Base-by-base conservation (phyloP, 2,329 filamentous ascomycete species). In the Fusarium sublunatum region DNA sequence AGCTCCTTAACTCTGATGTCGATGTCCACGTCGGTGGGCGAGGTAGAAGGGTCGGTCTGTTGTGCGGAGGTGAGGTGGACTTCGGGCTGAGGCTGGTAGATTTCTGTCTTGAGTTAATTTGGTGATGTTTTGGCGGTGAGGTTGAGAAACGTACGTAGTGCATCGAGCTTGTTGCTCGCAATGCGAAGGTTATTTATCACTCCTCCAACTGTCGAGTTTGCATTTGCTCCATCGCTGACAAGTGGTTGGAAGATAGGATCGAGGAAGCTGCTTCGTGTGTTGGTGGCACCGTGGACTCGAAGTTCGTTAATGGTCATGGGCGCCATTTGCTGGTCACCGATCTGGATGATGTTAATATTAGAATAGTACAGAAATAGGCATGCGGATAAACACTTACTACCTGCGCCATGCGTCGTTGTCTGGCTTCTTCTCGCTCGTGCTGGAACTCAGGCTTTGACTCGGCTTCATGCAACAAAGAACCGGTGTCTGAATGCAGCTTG, bases 291-390 rank as follows among this genome's bases (percentile, higher is more conserved):
- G 61, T 96, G 86, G 59, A 99, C 83, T 69, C 91, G 88, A 73
- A 99, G 86, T 40, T 92, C 91, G 69, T 91, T 91, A 74, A 99
- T 89, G 12, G 92, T 92, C 70, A 95, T 91, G 36, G 95, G 94
- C 55, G 95, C 86, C 39, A 91, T 91, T 66, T 90, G 89, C 76
- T 98, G 96, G 77, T 91, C 86, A 67, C 88, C 67, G 64, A 78
- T 73, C 77, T 78, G 51, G 39, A 22, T 5, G 28, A 5, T n/a
- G 47, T 76, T 57, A 75, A 65, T 22, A 36, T 38, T 9, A 13
- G 11, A 36, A 39, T 9, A 12, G 11, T 24, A 13, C 13, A 8
- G 19, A 6, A 11, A 13, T 4, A n/a, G 9, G n/a, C 2, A 34
- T n/a, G 12, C 4, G 7, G 8, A 10, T 7, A 15, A 12, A 6